Conservation (phyloP, 148 eudicot genomes). For the Spergularia marina region DNA sequence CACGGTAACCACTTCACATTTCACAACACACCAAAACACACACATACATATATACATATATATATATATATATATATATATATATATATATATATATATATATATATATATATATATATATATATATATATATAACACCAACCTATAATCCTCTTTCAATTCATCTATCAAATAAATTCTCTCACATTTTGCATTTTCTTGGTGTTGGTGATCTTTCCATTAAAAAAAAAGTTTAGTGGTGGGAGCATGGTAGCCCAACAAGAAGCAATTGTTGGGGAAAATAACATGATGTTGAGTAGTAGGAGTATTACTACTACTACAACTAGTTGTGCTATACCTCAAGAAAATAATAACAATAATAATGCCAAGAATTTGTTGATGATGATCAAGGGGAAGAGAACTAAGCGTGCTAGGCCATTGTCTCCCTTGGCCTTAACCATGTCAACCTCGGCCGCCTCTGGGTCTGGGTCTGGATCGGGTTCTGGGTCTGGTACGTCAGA, state of each 20-base stretch:
- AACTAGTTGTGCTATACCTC: neutral
- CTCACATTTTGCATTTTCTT: neutral
- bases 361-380: slow-evolving; percentile 11
- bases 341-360: neutral
- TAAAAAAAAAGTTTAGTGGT: neutral
- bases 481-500: too few relatives aligned
- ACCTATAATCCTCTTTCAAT: too few relatives aligned
- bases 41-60: neutral
- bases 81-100: too few relatives aligned
- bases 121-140: too few relatives aligned
- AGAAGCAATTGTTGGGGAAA: slow-evolving; percentile 21
- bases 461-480: neutral
- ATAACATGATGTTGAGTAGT: neutral
- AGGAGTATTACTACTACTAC: neutral
- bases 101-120: too few relatives aligned
- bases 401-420: slow-evolving; percentile 52
- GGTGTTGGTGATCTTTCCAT: neutral
- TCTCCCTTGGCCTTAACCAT: slow-evolving; percentile 46
- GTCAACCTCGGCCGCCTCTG: slow-evolving; percentile 32
- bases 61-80: too few relatives aligned
- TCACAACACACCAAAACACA: slow-evolving; percentile 19
- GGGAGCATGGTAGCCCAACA: slow-evolving; percentile 30
- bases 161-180: neutral
- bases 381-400: slow-evolving; percentile 59
- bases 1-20: slow-evolving; percentile 13